Base-by-base conservation (phyloP, 345 rosid genomes). In the Populus euphratica region DNA sequence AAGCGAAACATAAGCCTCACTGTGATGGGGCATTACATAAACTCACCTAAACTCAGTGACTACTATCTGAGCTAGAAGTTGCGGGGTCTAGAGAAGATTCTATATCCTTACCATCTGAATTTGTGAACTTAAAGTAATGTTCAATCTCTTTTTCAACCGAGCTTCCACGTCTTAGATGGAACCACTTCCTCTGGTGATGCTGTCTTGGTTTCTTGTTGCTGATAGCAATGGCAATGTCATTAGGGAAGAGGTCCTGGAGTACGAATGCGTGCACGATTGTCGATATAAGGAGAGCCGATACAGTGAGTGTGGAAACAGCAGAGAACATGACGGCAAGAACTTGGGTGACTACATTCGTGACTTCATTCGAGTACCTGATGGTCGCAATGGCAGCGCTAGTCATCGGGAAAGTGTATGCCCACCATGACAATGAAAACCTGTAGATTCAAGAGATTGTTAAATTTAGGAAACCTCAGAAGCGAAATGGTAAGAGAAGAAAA, bases 321-420 rank as follows among this genome's bases (percentile, higher is more conserved):
- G 87, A 80, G 76, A 92, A 86, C 27, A 73, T 61, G 29, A 88
- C 77, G 7, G 85, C 81, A 14, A 92, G 83, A 41, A 81, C 38
- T 77, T 78, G 88, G 12, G 90, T 87, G 62, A 84, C 83, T 5
- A 81, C 38, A 47, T 84, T 86, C 8, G 82, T 82, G 2, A 88
- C 91, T 85, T 84, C 89, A 5, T 79, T 85, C 61, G 93, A 87
- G 79, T 89, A 92, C 64, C 83, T 83, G 21, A 89, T 88, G n/a
- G 94, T 90, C 36, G 94, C 88, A 67, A 86, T 85, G 44, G 94
- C 94, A 21, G 91, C 92, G 4, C 90, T 85, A 2, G 92, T 89
- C 92, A 87, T 82, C 0, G 99, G 94, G 78, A 95, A 93, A 25
- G 98, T 93, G 79, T 92, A 95, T 9, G 97, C 99, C 98, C 99